A percentile compares a stretch with the other conserved stretches of the same genome.
Evolutionary conservation across 768 basidiomycete genomes (phyloP).

Genomic region (Candolleomyces aberdarensis): DNA sequence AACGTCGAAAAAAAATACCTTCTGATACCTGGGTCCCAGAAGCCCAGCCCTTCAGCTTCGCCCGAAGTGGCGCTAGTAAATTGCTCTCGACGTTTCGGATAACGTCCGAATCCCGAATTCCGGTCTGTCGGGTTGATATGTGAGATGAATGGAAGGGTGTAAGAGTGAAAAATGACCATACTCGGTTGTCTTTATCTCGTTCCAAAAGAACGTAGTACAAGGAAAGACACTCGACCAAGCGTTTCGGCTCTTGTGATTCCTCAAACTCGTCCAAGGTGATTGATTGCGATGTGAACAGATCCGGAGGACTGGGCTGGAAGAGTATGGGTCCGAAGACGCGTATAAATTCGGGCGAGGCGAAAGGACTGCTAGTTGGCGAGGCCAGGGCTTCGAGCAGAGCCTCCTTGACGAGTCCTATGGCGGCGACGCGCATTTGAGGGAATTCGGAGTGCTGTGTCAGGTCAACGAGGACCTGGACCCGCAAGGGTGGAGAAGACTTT

Average conservation of each 20-base stretch:
- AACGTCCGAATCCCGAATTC: constrained; percentile 43
- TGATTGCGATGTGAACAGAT: constrained; percentile 35
- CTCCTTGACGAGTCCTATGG: constrained; percentile 68
- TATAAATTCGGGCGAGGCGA: constrained; percentile 55
- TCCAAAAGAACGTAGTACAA: constrained; percentile 64
- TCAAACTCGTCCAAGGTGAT: constrained; percentile 44
- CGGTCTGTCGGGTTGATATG: constrained; percentile 37
- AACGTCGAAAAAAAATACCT: constrained; percentile 17
- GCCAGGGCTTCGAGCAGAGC: constrained; percentile 50
- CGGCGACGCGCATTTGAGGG: constrained; percentile 68
- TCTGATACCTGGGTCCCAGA: constrained; percentile 12
- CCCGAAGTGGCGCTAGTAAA: constrained; percentile 43
- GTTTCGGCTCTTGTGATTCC: constrained; percentile 53
- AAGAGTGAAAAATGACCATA: constrained; percentile 20
- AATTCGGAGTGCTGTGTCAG: constrained; percentile 47
- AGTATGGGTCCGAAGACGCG: constrained; percentile 57
- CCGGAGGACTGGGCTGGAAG: constrained; percentile 54
- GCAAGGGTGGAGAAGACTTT: constrained; percentile 41
- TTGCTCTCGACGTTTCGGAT: constrained; percentile 41
- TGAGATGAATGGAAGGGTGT: neutral
- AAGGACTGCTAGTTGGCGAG: constrained; percentile 34
- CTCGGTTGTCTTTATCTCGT: constrained; percentile 57
- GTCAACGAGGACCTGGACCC: constrained; percentile 53
- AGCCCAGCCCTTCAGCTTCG: constrained; percentile 32
- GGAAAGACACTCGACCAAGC: constrained; percentile 63